A percentile compares a stretch with the other conserved stretches of the same genome.
These are phyloP conservation scores for Tagetes erecta DNA, from an alignment of 129 eudicot genomes.

Conservation along the genomic window DNA sequence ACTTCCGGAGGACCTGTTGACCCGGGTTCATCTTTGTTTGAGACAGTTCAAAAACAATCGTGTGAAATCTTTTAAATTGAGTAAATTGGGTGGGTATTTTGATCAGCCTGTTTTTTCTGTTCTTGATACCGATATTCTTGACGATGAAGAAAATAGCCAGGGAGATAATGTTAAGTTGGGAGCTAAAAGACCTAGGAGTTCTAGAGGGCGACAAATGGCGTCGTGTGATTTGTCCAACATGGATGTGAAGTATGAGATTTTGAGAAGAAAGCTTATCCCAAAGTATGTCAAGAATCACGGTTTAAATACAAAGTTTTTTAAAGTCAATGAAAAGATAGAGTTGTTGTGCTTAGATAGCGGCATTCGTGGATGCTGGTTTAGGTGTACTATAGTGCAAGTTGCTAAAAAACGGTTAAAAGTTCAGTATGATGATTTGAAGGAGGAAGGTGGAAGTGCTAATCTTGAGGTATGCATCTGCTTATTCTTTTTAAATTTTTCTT, in stretches of 20 bases:
- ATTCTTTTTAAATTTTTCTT: slow-evolving; percentile 2
- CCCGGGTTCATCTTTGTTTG: slow-evolving; percentile 72
- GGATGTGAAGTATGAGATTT: slow-evolving; percentile 47
- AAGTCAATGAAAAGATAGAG: slow-evolving; percentile 69
- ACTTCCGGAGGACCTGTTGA: slow-evolving; percentile 61
- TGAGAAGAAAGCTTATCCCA: slow-evolving; percentile 38
- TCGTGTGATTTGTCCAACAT: slow-evolving; percentile 36
- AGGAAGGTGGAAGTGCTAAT: slow-evolving; percentile 71
- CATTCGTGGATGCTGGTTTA: slow-evolving; percentile 97
- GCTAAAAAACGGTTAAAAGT: slow-evolving; percentile 61
- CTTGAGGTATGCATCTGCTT: slow-evolving; percentile 64
- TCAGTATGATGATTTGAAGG: slow-evolving; percentile 71
- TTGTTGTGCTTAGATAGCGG: slow-evolving; percentile 92
- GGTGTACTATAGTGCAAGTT: slow-evolving; percentile 70
- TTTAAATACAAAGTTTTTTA: slow-evolving; percentile 32
- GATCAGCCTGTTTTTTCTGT: slow-evolving; percentile 81
- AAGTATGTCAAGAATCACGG: slow-evolving; percentile 44
- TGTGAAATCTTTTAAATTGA: slow-evolving; percentile 75
- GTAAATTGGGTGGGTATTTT: slow-evolving; percentile 84
- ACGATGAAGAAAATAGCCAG: slow-evolving; percentile 50
- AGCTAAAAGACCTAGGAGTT: slow-evolving; percentile 67
- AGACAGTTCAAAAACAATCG: slow-evolving; percentile 78
- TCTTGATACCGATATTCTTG: slow-evolving; percentile 55
- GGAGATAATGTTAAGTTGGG: slow-evolving; percentile 59
- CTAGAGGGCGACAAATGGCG: slow-evolving; percentile 44